Base-by-base conservation (phyloP, 2,329 filamentous ascomycete species). In the Stagonosporopsis chrysanthemi region DNA sequence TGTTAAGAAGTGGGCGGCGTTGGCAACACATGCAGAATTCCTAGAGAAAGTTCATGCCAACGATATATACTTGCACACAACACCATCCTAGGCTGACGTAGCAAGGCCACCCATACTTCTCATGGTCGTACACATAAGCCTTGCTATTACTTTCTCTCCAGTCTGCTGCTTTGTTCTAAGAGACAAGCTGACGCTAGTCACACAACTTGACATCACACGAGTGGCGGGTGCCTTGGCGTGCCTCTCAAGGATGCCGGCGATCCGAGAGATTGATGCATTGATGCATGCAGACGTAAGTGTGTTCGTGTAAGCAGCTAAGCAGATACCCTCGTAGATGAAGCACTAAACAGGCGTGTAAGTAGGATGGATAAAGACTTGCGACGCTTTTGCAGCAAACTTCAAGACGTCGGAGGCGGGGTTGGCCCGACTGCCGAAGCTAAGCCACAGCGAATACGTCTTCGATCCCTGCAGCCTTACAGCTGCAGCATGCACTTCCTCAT, bases 371-470 rank as follows among this genome's bases (percentile, higher is more conserved):
- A 31, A 11, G 36, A 22, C 36, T 4, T 19, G 36, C 36, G 17
- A 12, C 36, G 36, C 19, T 19, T 12, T 12, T 5, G 17, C 17
- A 19, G 12, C 17, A 3, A n/a, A 19, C 19, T 11, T 12, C 36
- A n/a, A 46, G 22, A 40, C 14, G 35, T 56, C 53, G 53, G 53
- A 24, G 28, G 38, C 29, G 24, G 9, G 5, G 29, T 47, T 51
- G 17, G 28, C n/a, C 53, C 47, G 47, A 22, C 23, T 14, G 23
- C 47, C 53, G 35, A 42, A 11, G 1, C 47, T 47, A 41, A 51
- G 53, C 53, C 47, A 51, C 53, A 3, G 28, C 31, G 33, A 56
- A 35, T 51, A 44, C 47, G 47, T 51, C 41, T 28, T 43, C 14
- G 26, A 51, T 47, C 33, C 48, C 42, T 41, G 36, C 22, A 39